These are phyloP conservation scores for Fusarium sororula DNA, from an alignment of 2,329 filamentous ascomycete species.

Conservation along the genomic window DNA sequence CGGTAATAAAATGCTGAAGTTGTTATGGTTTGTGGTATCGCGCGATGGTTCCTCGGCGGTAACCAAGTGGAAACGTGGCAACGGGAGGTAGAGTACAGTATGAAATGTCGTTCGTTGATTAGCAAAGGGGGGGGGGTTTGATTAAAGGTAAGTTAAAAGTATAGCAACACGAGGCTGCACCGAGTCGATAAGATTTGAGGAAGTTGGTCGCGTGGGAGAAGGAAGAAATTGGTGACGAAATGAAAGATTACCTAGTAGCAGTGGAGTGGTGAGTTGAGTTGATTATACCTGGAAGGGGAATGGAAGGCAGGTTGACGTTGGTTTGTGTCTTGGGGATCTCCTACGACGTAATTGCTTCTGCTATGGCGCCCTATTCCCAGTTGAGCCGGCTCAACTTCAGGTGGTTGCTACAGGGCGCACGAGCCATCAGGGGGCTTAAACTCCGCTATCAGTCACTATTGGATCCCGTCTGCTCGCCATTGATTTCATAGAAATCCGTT, in stretches of 20 bases:
- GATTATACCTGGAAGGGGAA: constrained; percentile 14
- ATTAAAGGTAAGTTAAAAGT: constrained; percentile 12
- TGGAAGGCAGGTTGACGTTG: constrained; percentile 24
- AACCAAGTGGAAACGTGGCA: constrained; percentile 42
- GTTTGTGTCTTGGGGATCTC: not conserved
- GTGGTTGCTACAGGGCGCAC: constrained; percentile 31
- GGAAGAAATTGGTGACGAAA: constrained; percentile 22
- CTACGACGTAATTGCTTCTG: constrained; percentile 39
- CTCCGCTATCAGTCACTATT: constrained; percentile 7
- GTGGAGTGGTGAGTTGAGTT: constrained; percentile 9
- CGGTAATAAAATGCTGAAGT: not conserved
- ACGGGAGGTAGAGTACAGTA: constrained; percentile 1
- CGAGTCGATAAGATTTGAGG: constrained; percentile 9
- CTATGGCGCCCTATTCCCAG: constrained; percentile 28
- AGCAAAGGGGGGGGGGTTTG: constrained; percentile 2
- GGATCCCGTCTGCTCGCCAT: not conserved
- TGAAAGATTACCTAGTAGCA: constrained; percentile 7
- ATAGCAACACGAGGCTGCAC: constrained; percentile 9
- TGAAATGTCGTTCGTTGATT: constrained; percentile 18
- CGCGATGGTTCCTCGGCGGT: constrained; percentile 30
- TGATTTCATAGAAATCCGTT: not conserved
- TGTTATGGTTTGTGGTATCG: constrained; percentile 27
- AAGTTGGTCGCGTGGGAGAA: constrained; percentile 19
- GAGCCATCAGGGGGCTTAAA: constrained; percentile 27
- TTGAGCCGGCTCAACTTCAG: constrained; percentile 23